Percentiles rank a stretch among this genome's conserved stretches.
Conservation (phyloP, 345 rosid species). For the Kandelia obovata region DNA sequence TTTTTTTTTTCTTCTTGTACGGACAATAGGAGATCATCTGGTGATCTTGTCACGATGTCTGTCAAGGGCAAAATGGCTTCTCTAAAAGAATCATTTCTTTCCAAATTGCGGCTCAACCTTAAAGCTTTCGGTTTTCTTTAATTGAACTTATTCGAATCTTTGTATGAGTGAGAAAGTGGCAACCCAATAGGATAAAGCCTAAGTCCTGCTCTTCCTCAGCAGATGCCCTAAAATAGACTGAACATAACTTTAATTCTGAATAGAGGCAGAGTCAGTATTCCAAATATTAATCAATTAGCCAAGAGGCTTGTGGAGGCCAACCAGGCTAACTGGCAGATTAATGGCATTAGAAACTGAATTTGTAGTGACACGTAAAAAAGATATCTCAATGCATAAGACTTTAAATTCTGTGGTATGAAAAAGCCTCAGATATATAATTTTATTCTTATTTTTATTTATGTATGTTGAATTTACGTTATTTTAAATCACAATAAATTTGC, state of each 20-base stretch:
- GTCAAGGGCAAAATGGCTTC: neutral
- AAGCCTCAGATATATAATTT: too few species aligned
- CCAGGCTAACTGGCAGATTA: too few species aligned
- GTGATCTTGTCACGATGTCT: neutral
- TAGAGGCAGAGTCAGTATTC: neutral
- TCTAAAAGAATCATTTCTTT: neutral
- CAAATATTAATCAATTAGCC: too few species aligned
- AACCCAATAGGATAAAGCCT: neutral
- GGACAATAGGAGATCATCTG: neutral
- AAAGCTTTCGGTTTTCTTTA: neutral
- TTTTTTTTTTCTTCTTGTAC: neutral
- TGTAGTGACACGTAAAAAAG: too few species aligned
- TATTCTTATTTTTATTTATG: too few species aligned
- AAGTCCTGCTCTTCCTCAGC: slow-evolving; percentile 19
- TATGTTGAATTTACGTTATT: too few species aligned
- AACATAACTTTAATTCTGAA: neutral
- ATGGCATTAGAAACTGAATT: too few species aligned
- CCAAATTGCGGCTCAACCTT: neutral
- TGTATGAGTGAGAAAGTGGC: neutral
- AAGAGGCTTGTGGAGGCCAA: too few species aligned
- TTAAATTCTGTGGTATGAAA: too few species aligned
- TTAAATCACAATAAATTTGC: too few species aligned
- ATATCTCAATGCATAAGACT: too few species aligned
- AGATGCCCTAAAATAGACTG: slow-evolving; percentile 14
- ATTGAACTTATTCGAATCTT: neutral